Base-by-base conservation (phyloP, 2,329 filamentous ascomycete genomes). In the Diaporthe sp. region DNA sequence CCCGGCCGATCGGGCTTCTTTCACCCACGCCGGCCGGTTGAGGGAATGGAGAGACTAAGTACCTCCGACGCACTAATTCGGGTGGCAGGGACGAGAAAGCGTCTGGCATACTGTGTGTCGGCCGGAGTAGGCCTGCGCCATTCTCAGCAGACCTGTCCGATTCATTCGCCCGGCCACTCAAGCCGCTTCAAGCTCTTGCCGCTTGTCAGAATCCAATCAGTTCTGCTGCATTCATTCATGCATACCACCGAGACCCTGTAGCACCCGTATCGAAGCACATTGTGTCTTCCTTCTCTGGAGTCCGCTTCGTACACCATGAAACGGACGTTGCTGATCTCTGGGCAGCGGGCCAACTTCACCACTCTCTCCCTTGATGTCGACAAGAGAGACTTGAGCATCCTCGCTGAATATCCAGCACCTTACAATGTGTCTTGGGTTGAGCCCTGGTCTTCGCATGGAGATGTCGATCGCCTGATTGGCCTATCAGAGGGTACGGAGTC, bases 341-440 rank as follows among this genome's bases (percentile, higher is more conserved):
- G 60, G 7, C 39, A 46, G 25, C 60, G 60, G 15, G 60, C 39
- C 17, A 31, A 65, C 9, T 65, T 65, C 25, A 65, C 39, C 39
- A 46, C 39, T 2, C 60, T 65, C 39, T 17, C 42, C 4, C 60
- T 65, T 17, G 60, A 65, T 31, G 42, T 65, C 42, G 39, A 46
- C 25, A 65, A 65, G 25, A 25, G 15, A 22, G 42, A 46, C 1
- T 46, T 65, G 42, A 65, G 39, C 17, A 49, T 46, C 9, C 12
- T 19, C 17, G 61, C 61, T 25, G 10, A 65, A n/a, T 65, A 46
- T 46, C 60, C 60, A 10, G 61, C 9, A 10, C 61, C 42, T 44
- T 49, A n/a, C 28, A 49, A 65, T 15, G 61, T 17, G 19, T 65
- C 61, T 10, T 65, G 42, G 61, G 42, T 65, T n/a, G 61, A 65